Evolutionary conservation across 257 asterid genomes (phyloP), one percentile per base, ranked within the genome.

Genomic region (Jasminum sambac): DNA sequence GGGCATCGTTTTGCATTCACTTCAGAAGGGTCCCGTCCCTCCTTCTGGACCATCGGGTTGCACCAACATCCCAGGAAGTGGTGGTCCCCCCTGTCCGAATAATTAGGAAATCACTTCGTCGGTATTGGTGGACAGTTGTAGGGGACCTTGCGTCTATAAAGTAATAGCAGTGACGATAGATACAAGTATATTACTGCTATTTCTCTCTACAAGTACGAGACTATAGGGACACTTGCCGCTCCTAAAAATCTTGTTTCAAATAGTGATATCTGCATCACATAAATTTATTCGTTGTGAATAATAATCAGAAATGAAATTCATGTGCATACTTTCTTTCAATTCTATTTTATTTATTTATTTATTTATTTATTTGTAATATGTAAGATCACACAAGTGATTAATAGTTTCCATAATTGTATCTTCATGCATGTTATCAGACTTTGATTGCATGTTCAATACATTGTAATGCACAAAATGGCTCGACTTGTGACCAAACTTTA

Each of bases 21-120:
- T 84, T 61, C 71, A 81, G 11, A 89, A 50, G 71, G 94, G 87
- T 12, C 79, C 78, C 1, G 88, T 80, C 62, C 89, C 92, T 67
- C 89, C 95, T 59, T 87, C 95, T 11, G 90, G 84, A 13, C 74
- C 91, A 11, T 81, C 91, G 7, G 80, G 90, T 23, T 87, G 96
- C 85, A 87, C 95, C 73, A 0, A 87, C 82, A 85, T 87, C 79
- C 96, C 92, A 5, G 91, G 90, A 12, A 63, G 70, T 17, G 74
- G 74, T 71, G 87, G 93, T 26, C 2, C 78, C 44, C 37, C 5
- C 50, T 72, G 83, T 48, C 85, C 78, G 46, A 50, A 30, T 17
- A 38, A 44, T 8, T n/a, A n/a, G n/a, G 66, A 64, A 61, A 73
- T 38, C 61, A 80, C 72, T 75, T 66, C 16, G 83, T 78, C 25